Base-by-base conservation (phyloP, 2,329 filamentous ascomycete genomes). In the Aspergillus proliferans region DNA sequence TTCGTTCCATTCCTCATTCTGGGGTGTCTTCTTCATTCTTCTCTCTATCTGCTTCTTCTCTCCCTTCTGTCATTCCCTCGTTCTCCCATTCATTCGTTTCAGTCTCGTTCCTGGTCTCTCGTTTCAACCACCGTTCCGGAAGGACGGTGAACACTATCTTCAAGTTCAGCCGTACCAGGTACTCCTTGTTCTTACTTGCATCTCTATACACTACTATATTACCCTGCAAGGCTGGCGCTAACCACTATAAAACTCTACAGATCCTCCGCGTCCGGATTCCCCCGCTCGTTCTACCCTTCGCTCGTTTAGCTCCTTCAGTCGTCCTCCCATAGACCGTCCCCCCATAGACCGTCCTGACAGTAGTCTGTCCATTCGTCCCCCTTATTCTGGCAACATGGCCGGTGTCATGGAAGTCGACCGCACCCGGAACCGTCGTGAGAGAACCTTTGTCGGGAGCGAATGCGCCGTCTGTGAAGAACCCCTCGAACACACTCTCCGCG, bases 391-490 rank as follows among this genome's bases (percentile, higher is more conserved):
- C 52, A 61, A 65, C 58, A 84, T 85, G 74, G 78, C 82, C 47
- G 81, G 81, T 62, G 80, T 82, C 68, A 81, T 89, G 76, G 84
- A 85, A 62, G 77, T 86, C 46, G 89, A 95, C 63, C 80, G 88
- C 63, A 85, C 81, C 61, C 85, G 89, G 57, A 85, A 84, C 57
- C 82, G 93, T 65, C 81, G 91, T 64, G 92, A 97, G 72, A 82
- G 93, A 66, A 98, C 92, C 2, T 97, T 96, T 71, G 87, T 97
- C 47, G 93, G 93, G 42, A 90, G 84, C 67, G 88, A 94, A 73
- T 98, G 93, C 71, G 88, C 91, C 45, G 91, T 96, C 14, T 98
- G 93, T 67, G 93, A 98, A 68, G 93, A 98, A 72, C 91, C 91
- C 3, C 75, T 98, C 53, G 93, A 97, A 71, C 92, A 97, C 69